These are phyloP conservation scores for Luffa aegyptiaca DNA, from an alignment of 306 rosid genomes.

Conservation along the genomic window DNA sequence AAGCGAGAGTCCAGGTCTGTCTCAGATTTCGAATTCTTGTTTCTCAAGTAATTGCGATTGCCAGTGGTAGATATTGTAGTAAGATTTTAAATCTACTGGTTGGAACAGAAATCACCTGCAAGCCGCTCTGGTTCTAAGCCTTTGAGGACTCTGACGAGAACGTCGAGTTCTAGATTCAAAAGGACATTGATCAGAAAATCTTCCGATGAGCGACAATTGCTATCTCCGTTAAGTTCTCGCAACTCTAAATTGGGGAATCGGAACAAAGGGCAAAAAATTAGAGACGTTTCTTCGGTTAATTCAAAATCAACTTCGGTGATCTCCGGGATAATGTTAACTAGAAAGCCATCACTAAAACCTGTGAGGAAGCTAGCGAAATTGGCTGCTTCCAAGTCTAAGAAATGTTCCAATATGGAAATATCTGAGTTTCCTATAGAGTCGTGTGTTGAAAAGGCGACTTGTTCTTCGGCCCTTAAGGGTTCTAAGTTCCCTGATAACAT, in stretches of 20 bases:
- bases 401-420: constrained; percentile 12
- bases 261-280: neutral
- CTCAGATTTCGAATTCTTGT: neutral
- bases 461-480: constrained; percentile 71
- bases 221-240: constrained; percentile 18
- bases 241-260: constrained; percentile 25
- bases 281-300: constrained; percentile 6
- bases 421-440: constrained; percentile 25
- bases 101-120: constrained; percentile 4
- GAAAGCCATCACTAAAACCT: constrained; percentile 53
- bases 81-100: neutral
- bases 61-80: neutral
- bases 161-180: constrained; percentile 45
- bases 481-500: constrained; percentile 38
- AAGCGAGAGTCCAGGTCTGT: constrained; percentile 48
- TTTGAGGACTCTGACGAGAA: constrained; percentile 27
- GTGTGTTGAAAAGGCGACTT: constrained; percentile 49
- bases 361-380: constrained; percentile 35
- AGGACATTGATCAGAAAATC: constrained; percentile 27
- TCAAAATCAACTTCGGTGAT: constrained; percentile 13
- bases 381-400: constrained; percentile 36
- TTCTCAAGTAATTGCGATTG: neutral
- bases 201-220: neutral
- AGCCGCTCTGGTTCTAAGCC: constrained; percentile 4
- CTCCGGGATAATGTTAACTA: constrained; percentile 23